Percentiles rank a stretch among this genome's conserved stretches.
Conservation (phyloP, 1,284 basidiomycete genomes). For the Ustilago bromivora region DNA sequence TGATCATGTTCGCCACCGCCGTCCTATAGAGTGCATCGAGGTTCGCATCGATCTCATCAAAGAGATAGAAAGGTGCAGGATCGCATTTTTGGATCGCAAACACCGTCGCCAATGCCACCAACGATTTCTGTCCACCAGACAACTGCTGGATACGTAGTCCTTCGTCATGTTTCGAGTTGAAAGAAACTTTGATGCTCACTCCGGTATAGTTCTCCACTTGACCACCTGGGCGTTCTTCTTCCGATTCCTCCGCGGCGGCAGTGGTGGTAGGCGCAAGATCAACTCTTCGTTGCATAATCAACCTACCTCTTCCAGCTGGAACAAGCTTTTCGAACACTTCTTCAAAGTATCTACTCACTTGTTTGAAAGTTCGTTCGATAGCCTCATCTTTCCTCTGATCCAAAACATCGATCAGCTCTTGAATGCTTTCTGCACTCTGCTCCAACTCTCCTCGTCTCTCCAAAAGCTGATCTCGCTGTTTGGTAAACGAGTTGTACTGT, state of each 20-base stretch:
- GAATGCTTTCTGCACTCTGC: constrained; percentile 86
- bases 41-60: constrained; percentile 99
- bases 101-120: constrained; percentile 95
- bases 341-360: constrained; percentile 95
- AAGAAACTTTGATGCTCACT: constrained; percentile 96
- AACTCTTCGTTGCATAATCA: constrained; percentile 90
- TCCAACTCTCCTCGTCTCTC: constrained; percentile 90
- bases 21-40: constrained; percentile 97
- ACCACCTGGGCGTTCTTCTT: constrained; percentile 35
- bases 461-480: constrained; percentile 91
- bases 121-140: constrained; percentile 96
- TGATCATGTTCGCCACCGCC: constrained; percentile 96
- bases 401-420: constrained; percentile 92
- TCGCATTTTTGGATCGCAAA: constrained; percentile 99
- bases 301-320: constrained; percentile 86
- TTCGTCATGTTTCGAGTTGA: constrained; percentile 97
- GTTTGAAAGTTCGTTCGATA: constrained; percentile 97
- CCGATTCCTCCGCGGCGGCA: constrained; percentile 70
- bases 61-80: constrained; percentile 99
- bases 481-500: constrained; percentile 97
- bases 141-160: constrained; percentile 95
- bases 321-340: constrained; percentile 98
- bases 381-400: constrained; percentile 98
- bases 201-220: constrained; percentile 93
- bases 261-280: constrained; percentile 73